phyloP scores from a whole-genome alignment of 1,139 yeast species.

The Kodamaea sp. region DNA sequence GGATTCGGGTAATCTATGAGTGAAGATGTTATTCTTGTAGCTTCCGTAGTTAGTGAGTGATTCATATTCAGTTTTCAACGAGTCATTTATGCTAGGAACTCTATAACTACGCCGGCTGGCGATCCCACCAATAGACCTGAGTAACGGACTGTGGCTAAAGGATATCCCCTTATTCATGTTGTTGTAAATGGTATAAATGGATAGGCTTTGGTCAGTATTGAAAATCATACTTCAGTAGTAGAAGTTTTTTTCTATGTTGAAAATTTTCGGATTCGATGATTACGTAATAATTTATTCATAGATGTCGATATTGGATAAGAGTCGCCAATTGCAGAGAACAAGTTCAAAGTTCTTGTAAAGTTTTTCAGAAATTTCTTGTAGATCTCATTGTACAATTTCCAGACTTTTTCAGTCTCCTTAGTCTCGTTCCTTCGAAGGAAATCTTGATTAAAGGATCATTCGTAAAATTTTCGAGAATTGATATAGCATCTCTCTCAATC shows the following conservation, averaged over 20 bases:
- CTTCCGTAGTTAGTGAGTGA: constrained; percentile 41
- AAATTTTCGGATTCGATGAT: constrained; percentile 10
- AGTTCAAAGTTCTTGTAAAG: too few relatives aligned
- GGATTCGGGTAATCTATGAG: constrained; percentile 51
- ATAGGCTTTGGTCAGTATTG: constrained; percentile 1
- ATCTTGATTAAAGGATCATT: too few relatives aligned
- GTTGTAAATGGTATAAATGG: constrained; percentile 1
- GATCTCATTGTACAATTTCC: too few relatives aligned
- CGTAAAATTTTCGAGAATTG: too few relatives aligned
- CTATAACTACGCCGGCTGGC: constrained; percentile 21
- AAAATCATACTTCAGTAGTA: not conserved
- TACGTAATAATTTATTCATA: too few relatives aligned
- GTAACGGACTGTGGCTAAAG: constrained; percentile 14
- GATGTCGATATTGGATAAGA: too few relatives aligned
- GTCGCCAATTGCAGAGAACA: too few relatives aligned
- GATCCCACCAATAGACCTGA: constrained; percentile 9
- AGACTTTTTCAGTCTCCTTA: too few relatives aligned
- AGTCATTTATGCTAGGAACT: constrained; percentile 21
- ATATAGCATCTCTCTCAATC: too few relatives aligned
- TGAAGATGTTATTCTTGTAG: constrained; percentile 43
- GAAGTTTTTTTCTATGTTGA: constrained; percentile 9
- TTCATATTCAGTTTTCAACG: constrained; percentile 33
- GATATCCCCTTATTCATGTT: constrained; percentile 9
- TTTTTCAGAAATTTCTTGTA: too few relatives aligned
- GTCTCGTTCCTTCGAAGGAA: too few relatives aligned